Base-by-base conservation (phyloP, 805 yeast species). In the Pichia heedii region DNA sequence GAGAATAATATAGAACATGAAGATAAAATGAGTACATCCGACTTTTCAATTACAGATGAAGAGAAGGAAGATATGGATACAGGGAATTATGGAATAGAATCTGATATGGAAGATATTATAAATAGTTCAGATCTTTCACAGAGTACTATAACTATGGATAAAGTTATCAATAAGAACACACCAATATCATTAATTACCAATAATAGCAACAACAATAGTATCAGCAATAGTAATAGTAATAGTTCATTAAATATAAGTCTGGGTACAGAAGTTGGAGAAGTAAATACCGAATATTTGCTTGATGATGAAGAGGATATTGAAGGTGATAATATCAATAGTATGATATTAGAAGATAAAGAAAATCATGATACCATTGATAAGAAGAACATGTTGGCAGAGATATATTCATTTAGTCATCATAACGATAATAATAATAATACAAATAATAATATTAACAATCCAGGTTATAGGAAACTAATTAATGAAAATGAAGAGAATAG, bases 31-130 rank as follows among this genome's bases (percentile, higher is more conserved):
- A 15, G 19, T 24, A 18, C 33, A 19, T 36, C 38, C 3, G 33
- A 32, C 18, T 16, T 16, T 21, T 27, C n/a, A 21, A 22, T 10
- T 18, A 29, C 5, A 20, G 35, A 37, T n/a, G 41, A 37, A 27
- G 39, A 37, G 35, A 43, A 37, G 5, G 41, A 40, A 15, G 37
- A 41, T 8, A 40, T 41, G 1, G 27, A 32, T 2, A 36, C 34
- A 10, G 42, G 39, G 4, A 35, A 10, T 5, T 12, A 34, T 19
- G 21, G 26, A 11, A 49, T 32, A 16, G 5, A 40, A 42, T 59
- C 50, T 33, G 57, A 52, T 18, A 37, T 54, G 9, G 59, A 60
- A 6, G 62, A 57, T 36, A 60, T 54, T 1, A 57, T 57, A 21
- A 51, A 53, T 16, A 56, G 54, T 27, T 51, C 49, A 9, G 54